Conservation (phyloP, 2,329 filamentous ascomycete species). For the Parascedosporium putredinis region DNA sequence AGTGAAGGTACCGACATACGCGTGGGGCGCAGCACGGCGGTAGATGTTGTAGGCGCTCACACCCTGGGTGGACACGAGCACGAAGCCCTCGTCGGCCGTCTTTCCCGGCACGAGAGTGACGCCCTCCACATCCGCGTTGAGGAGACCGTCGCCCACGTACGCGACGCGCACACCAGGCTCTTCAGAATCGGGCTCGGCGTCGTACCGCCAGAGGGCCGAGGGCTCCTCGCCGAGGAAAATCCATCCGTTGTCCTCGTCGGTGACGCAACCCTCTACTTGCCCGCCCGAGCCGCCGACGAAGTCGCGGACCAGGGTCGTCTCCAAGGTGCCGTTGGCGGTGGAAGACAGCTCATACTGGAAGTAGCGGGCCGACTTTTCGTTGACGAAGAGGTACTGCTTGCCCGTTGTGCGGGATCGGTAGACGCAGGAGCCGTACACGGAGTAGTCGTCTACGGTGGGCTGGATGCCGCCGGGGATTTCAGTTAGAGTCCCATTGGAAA, state of each 20-base stretch:
- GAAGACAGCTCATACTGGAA: constrained; percentile 40
- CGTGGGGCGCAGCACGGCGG: constrained; percentile 34
- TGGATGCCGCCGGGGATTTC: constrained; percentile 34
- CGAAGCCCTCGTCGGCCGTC: constrained; percentile 32
- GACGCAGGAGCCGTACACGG: constrained; percentile 41
- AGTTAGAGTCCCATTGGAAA: constrained; percentile 30
- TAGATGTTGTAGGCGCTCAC: constrained; percentile 43
- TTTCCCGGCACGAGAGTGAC: constrained; percentile 38
- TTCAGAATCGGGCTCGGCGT: constrained; percentile 34
- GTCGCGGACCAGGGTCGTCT: constrained; percentile 36
- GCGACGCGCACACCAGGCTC: constrained; percentile 25
- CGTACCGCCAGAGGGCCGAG: constrained; percentile 40
- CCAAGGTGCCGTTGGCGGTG: constrained; percentile 27
- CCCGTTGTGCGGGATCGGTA: constrained; percentile 35
- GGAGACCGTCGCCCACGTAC: constrained; percentile 32
- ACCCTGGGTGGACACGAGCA: constrained; percentile 41
- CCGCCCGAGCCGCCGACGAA: constrained; percentile 40
- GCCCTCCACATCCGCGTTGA: constrained; percentile 44
- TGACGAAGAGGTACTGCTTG: constrained; percentile 44
- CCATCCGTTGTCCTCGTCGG: constrained; percentile 39
- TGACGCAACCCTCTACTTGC: constrained; percentile 43
- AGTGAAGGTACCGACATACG: constrained; percentile 38
- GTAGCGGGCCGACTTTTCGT: constrained; percentile 41
- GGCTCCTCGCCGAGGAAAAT: constrained; percentile 42
- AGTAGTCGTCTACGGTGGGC: constrained; percentile 31